Evolutionary conservation across 352 stramenopile species (phyloP).

Genomic region (Pythium plurisporium): DNA sequence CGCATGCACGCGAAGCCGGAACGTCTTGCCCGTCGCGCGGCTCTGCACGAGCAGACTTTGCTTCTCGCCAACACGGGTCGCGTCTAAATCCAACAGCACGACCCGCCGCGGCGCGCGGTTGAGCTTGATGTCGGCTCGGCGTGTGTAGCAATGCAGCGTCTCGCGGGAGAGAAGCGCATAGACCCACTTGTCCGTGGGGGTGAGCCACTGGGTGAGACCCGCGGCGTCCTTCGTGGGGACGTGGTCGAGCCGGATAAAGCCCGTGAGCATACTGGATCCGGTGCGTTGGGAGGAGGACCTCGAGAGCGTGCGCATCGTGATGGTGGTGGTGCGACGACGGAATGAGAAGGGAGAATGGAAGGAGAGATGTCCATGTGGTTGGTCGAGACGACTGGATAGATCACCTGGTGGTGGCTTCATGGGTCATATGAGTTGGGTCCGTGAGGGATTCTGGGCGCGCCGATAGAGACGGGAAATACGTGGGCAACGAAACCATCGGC

Average conservation of each 20-base stretch:
- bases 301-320: background rate
- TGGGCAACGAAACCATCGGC: too few species aligned
- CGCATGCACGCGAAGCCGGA: slow-evolving; percentile 12
- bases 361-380: too few species aligned
- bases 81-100: slow-evolving; percentile 14
- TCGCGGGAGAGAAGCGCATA: slow-evolving; percentile 8
- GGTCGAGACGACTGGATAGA: too few species aligned
- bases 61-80: slow-evolving; percentile 2
- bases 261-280: slow-evolving; percentile 5
- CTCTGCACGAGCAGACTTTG: slow-evolving; percentile 12
- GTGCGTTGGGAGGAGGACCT: background rate
- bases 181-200: slow-evolving; percentile 23
- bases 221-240: slow-evolving; percentile 1
- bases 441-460: too few species aligned
- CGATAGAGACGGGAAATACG: too few species aligned
- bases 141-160: slow-evolving; percentile 9
- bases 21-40: background rate
- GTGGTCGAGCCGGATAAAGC: slow-evolving; percentile 19
- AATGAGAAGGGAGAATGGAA: too few species aligned
- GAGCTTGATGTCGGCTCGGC: slow-evolving; percentile 15
- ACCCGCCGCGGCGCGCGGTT: slow-evolving; percentile 6
- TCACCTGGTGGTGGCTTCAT: too few species aligned
- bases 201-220: too few species aligned
- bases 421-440: too few species aligned
- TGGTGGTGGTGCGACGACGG: too few species aligned